Evolutionary conservation across 768 basidiomycete species (phyloP).

Genomic region (Russula earlei): DNA sequence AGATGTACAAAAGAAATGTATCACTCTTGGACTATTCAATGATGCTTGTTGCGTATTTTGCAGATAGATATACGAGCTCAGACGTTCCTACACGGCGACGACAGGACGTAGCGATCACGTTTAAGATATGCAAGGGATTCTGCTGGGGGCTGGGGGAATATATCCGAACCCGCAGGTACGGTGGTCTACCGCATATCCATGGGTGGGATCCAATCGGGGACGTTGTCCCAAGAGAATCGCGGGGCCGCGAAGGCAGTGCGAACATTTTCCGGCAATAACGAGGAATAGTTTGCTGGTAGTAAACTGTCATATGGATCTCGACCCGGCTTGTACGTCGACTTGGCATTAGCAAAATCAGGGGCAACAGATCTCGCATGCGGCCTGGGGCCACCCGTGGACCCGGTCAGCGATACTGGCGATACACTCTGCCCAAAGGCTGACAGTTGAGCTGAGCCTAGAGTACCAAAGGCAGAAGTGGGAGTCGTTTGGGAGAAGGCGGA

Average conservation of each 20-base stretch:
- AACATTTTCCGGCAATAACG: conserved; percentile 39
- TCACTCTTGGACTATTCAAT: background rate
- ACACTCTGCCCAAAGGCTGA: conserved; percentile 3
- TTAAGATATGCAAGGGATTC: background rate
- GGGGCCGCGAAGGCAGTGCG: conserved; percentile 41
- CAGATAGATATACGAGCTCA: background rate
- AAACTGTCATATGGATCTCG: conserved; percentile 44
- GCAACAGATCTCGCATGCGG: conserved; percentile 12
- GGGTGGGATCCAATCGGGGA: conserved; percentile 68
- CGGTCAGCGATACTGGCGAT: conserved; percentile 3
- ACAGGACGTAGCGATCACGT: background rate
- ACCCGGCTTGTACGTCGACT: conserved; percentile 33
- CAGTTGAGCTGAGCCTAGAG: conserved; percentile 10
- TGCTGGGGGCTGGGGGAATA: background rate
- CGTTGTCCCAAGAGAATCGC: conserved; percentile 52
- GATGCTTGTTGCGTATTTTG: too few species aligned
- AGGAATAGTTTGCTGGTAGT: conserved; percentile 48
- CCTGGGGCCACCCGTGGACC: conserved; percentile 4
- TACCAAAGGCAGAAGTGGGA: conserved; percentile 38
- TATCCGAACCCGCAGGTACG: background rate
- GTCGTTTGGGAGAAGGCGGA: conserved; percentile 43
- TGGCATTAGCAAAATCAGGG: conserved; percentile 29
- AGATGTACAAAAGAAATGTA: conserved; percentile 4
- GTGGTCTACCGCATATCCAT: conserved; percentile 39
- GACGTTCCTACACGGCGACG: background rate